These are phyloP conservation scores for Paramecium sonneborni DNA, from an alignment of 73 alveolate species.

Conservation along the genomic window DNA sequence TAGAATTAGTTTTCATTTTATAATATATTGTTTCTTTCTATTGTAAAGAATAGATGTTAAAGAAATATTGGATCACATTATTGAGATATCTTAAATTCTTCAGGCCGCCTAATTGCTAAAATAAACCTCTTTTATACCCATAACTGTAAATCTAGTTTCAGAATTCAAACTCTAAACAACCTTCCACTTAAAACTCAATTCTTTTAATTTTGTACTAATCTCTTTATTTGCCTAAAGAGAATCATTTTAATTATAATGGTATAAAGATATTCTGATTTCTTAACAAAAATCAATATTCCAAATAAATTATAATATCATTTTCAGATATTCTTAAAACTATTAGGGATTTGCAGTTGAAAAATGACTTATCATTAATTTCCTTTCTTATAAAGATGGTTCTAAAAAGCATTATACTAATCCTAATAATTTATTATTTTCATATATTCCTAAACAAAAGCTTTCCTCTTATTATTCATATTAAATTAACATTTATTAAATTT, in stretches of 20 bases:
- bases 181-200: conserved; percentile 13
- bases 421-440: background rate
- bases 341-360: background rate
- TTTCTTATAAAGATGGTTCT: background rate
- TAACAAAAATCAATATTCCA: background rate
- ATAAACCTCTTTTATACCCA: background rate
- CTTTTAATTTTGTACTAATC: background rate
- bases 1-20: background rate
- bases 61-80: conserved; percentile 1
- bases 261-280: conserved; percentile 17
- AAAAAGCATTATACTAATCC: background rate
- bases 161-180: conserved; percentile 24
- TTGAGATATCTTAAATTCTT: background rate
- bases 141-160: conserved; percentile 30
- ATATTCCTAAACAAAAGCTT: background rate
- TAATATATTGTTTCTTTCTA: background rate
- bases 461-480: background rate
- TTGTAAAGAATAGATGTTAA: background rate
- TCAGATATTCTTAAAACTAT: background rate
- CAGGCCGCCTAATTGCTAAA: conserved; percentile 17
- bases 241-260: conserved; percentile 19
- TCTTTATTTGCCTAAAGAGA: background rate
- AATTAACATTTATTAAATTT: background rate
- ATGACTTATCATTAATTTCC: conserved; percentile 27
- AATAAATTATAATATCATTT: background rate